Percentiles rank a stretch among this genome's conserved stretches.
Conservation (phyloP, 768 basidiomycete species). For the Cystofilobasidium capitatum region DNA sequence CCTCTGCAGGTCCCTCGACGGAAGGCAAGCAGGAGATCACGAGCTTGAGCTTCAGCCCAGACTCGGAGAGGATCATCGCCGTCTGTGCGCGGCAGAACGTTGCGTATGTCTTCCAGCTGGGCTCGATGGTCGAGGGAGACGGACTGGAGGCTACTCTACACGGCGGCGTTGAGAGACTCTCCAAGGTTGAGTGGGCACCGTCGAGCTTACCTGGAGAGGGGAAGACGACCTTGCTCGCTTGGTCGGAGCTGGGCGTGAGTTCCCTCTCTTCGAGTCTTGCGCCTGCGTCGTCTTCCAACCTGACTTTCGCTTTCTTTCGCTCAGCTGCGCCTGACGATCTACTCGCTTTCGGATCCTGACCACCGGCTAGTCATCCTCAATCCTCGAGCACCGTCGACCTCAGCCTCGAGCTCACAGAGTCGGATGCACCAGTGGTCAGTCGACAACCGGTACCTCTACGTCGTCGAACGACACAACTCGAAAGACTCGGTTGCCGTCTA, state of each 20-base stretch:
- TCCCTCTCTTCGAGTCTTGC: background rate
- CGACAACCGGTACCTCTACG: constrained; percentile 71
- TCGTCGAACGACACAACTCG: constrained; percentile 82
- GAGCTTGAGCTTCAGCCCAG: constrained; percentile 73
- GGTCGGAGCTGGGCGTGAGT: constrained; percentile 88
- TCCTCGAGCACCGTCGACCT: constrained; percentile 1
- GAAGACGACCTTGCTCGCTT: constrained; percentile 62
- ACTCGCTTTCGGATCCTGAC: constrained; percentile 12
- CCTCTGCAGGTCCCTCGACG: background rate
- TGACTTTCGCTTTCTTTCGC: constrained; percentile 18
- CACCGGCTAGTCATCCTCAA: constrained; percentile 26
- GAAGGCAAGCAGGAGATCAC: constrained; percentile 47
- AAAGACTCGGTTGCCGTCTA: constrained; percentile 81
- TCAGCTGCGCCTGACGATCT: constrained; percentile 75
- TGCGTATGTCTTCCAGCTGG: constrained; percentile 67
- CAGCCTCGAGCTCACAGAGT: background rate
- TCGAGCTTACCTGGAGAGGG: constrained; percentile 46
- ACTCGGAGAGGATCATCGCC: constrained; percentile 76
- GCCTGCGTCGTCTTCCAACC: background rate
- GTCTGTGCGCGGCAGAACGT: constrained; percentile 62
- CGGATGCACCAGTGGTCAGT: constrained; percentile 65
- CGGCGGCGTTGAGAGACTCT: constrained; percentile 70
- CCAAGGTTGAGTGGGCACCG: constrained; percentile 81
- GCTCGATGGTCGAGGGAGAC: constrained; percentile 41
- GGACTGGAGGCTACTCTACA: constrained; percentile 65